A percentile compares a stretch with the other conserved stretches of the same genome.
Conservation (phyloP, 441 rosid genomes). For the Kokia cookei region DNA sequence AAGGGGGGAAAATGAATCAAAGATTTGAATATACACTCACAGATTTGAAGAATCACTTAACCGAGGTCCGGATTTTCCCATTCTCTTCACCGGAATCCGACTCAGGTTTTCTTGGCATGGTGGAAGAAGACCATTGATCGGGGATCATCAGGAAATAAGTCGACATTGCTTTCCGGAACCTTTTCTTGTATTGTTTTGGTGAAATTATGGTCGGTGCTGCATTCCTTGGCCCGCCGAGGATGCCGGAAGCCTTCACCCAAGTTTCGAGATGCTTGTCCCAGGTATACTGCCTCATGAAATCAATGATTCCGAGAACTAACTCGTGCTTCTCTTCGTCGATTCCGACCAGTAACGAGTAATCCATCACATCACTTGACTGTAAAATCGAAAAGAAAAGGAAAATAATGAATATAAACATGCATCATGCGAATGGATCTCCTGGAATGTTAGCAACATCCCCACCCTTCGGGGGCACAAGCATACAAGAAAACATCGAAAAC, state of each 20-base stretch:
- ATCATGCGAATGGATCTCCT: neutral
- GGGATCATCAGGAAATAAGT: conserved; percentile 95
- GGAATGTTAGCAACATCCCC: neutral
- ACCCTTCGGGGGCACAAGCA: neutral
- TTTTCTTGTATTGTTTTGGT: conserved; percentile 89
- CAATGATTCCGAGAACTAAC: conserved; percentile 89
- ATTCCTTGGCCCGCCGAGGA: conserved; percentile 88
- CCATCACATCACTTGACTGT: conserved; percentile 92
- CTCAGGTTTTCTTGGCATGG: conserved; percentile 44
- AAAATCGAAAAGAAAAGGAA: neutral
- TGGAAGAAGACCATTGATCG: conserved; percentile 89
- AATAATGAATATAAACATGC: neutral
- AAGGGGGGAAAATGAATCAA: conserved; percentile 19
- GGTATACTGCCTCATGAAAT: conserved; percentile 94
- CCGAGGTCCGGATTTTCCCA: conserved; percentile 32
- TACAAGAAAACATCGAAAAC: conserved; percentile 12
- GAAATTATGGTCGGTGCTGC: conserved; percentile 84
- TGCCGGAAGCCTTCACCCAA: conserved; percentile 88
- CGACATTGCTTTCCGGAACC: conserved; percentile 97
- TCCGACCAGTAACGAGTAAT: conserved; percentile 87
- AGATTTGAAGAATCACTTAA: conserved; percentile 28
- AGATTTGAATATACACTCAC: conserved; percentile 33
- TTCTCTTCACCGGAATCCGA: conserved; percentile 60
- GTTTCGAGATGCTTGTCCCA: conserved; percentile 99
- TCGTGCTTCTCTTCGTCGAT: conserved; percentile 87